Evolutionary conservation across 2,329 filamentous ascomycete species (phyloP), one percentile per base, ranked within the genome.

Genomic region (Keithomyces neogunnii): DNA sequence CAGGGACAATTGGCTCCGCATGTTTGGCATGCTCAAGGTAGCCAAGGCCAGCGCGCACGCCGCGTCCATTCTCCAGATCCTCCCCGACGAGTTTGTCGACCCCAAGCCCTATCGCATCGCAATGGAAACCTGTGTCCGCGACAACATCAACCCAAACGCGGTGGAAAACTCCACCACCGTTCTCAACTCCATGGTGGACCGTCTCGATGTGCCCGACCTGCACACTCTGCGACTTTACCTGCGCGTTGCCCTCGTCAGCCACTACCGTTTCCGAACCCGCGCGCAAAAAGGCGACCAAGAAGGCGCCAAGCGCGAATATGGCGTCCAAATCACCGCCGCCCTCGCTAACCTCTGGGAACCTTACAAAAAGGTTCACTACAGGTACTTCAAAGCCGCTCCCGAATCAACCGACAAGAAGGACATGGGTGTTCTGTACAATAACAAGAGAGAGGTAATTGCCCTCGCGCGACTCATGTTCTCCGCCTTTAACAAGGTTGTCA

Each of bases 141-240:
- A 96, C 71, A 85, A 83, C 62, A 82, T 84, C 51, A 96, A 95
- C 64, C 73, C 66, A n/a, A 78, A 84, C 49, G 79, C 81, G 28
- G 78, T 95, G 56, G 68, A 73, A 3, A 76, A 86, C 57, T 86
- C 88, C 4, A 80, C 74, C 48, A 67, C 73, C 48, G 73, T 95
- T 30, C 69, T 96, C 32, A 73, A 82, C 49, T 64, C 79, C 48
- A 90, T 91, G 85, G 50, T 63, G 38, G 48, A 52, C 29, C 60
- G 62, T 26, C 61, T 66, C 47, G 42, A 63, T 9, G 62, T 70
- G 3, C 76, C 78, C 1, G 81, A 86, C 56, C 57, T 77, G 4
- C 62, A 68, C 39, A 64, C 74, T 19, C 65, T 86, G 53, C 71
- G 73, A 39, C 63, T 74, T 5, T 88, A 84, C 63, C 70, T 88